Conservation (phyloP, 2,329 filamentous ascomycete genomes). For the Arthrobotrys iridis region DNA sequence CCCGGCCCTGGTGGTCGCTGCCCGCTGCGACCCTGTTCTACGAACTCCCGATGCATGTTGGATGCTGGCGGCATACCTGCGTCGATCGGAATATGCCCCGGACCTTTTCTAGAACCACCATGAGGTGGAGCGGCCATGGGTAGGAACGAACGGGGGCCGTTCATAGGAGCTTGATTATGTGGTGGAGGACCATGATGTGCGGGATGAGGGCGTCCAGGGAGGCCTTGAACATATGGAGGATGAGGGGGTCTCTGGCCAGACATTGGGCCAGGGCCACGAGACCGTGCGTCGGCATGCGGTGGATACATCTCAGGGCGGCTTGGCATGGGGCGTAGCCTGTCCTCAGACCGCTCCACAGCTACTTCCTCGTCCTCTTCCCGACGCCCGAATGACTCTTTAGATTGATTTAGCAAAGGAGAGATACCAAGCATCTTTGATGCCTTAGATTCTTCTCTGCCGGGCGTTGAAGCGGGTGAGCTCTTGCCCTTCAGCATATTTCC, state of each 20-base stretch:
- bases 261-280: constrained; percentile 37
- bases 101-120: constrained; percentile 21
- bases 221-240: constrained; percentile 11
- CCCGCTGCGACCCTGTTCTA: constrained; percentile 32
- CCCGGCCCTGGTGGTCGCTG: constrained; percentile 36
- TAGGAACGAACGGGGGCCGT: constrained; percentile 39
- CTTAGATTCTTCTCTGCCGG: constrained; percentile 25
- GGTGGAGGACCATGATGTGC: constrained; percentile 26
- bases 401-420: constrained; percentile 44
- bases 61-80: constrained; percentile 25
- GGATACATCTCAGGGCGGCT: constrained; percentile 39
- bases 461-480: constrained; percentile 17
- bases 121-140: constrained; percentile 36
- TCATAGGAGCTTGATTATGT: constrained; percentile 12
- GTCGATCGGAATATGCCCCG: constrained; percentile 46
- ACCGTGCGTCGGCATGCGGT: constrained; percentile 30
- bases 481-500: constrained; percentile 52
- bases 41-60: constrained; percentile 51
- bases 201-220: constrained; percentile 20
- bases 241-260: constrained; percentile 30
- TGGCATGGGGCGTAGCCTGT: constrained; percentile 30
- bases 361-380: constrained; percentile 35
- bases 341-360: constrained; percentile 13
- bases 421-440: constrained; percentile 47
- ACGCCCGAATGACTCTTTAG: constrained; percentile 46